Evolutionary conservation across 306 rosid species (phyloP).

Genomic region (Arachis hypogaea): DNA sequence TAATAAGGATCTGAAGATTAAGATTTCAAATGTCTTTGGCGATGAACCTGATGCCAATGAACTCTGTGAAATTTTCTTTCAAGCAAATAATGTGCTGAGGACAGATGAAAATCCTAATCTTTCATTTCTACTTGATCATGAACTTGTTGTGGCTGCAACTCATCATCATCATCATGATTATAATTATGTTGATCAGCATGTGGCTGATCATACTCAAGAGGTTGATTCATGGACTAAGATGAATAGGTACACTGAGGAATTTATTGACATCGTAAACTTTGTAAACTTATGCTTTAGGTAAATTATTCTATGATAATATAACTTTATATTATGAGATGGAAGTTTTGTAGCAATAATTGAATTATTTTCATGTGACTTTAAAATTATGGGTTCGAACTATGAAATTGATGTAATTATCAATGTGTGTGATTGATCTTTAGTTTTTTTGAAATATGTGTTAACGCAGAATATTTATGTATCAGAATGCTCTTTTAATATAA

Average conservation of each 20-base stretch:
- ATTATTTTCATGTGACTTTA: too few relatives aligned
- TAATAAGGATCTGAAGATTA: conserved; percentile 1
- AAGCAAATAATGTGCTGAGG: conserved; percentile 24
- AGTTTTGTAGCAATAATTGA: too few relatives aligned
- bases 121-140: not conserved
- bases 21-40: not conserved
- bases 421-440: too few relatives aligned
- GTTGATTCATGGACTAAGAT: not conserved
- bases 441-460: too few relatives aligned
- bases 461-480: too few relatives aligned
- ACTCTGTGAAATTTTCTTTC: conserved; percentile 12
- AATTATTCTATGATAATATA: not conserved
- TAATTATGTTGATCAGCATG: too few relatives aligned
- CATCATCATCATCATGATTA: too few relatives aligned
- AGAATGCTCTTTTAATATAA: too few relatives aligned
- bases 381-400: too few relatives aligned
- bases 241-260: not conserved
- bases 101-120: conserved; percentile 26
- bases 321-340: too few relatives aligned
- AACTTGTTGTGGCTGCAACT: not conserved
- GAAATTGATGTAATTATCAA: too few relatives aligned
- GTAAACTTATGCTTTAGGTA: not conserved
- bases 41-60: not conserved
- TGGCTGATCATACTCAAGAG: not conserved
- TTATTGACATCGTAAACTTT: not conserved